Percentiles rank a stretch among this genome's conserved stretches.
phyloP scores from a whole-genome alignment of 495 filamentous ascomycete species.

The Penicillium silybi region DNA sequence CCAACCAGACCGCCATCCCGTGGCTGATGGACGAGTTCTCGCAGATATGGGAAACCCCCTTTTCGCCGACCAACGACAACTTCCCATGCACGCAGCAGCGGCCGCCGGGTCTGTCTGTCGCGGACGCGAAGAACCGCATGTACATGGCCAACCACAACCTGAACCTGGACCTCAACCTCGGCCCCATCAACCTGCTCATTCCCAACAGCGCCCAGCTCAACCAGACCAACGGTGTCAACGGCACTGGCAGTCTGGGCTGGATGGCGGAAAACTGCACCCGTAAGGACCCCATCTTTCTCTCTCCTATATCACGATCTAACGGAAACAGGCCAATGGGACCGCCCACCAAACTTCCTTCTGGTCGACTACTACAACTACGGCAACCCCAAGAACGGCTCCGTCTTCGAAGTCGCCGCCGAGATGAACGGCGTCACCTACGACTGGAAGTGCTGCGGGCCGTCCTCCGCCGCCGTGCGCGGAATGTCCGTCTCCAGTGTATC shows the following conservation, averaged over 20 bases:
- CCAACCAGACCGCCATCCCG: conserved; percentile 71
- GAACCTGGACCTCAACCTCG: conserved; percentile 65
- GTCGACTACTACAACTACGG: conserved; percentile 87
- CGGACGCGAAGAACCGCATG: conserved; percentile 57
- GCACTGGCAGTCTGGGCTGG: conserved; percentile 65
- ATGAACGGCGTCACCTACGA: conserved; percentile 84
- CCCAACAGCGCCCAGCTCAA: conserved; percentile 66
- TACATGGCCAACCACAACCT: conserved; percentile 95
- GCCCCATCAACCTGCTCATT: conserved; percentile 60
- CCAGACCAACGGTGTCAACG: conserved; percentile 62
- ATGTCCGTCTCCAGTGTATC: conserved; percentile 19
- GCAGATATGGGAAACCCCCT: conserved; percentile 66
- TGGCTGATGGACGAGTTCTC: conserved; percentile 64
- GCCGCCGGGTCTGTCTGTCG: conserved; percentile 52
- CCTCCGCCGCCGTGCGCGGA: conserved; percentile 27
- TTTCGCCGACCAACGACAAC: conserved; percentile 52
- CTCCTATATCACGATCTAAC: conserved; percentile 6
- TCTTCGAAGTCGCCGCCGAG: conserved; percentile 83
- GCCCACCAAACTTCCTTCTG: conserved; percentile 79
- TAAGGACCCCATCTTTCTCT: conserved; percentile 28
- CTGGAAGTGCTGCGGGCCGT: conserved; percentile 64
- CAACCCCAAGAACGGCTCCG: conserved; percentile 62
- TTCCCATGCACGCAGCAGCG: conserved; percentile 60
- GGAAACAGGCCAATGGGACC: conserved; percentile 52
- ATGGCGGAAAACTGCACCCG: conserved; percentile 65